Evolutionary conservation across 805 yeast species (phyloP).

Genomic region (Myxozyma mucilagina): DNA sequence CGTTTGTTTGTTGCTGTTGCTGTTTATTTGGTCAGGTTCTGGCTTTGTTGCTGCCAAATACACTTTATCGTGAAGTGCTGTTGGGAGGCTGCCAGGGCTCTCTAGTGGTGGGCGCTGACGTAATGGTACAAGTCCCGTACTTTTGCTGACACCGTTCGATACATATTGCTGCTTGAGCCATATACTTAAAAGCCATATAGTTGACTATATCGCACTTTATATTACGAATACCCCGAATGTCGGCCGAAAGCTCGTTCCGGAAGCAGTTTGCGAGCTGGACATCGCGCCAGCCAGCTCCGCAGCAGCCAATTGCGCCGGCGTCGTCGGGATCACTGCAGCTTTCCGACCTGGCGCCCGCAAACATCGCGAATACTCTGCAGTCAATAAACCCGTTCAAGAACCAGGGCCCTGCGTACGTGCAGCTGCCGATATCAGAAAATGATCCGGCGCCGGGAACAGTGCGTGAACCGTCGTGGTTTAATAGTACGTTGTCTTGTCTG

Average conservation of each 20-base stretch:
- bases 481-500: constrained; percentile 32
- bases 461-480: constrained; percentile 70
- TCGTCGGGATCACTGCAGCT: constrained; percentile 4
- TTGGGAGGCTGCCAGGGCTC: no score
- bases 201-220: neutral
- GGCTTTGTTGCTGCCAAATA: no score
- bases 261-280: constrained; percentile 30
- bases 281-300: constrained; percentile 13
- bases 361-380: constrained; percentile 15
- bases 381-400: constrained; percentile 26
- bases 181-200: neutral
- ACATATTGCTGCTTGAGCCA: neutral
- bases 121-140: no score
- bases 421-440: constrained; percentile 63
- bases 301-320: constrained; percentile 15
- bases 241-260: constrained; percentile 30
- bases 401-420: constrained; percentile 45
- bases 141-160: neutral
- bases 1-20: neutral
- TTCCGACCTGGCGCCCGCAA: constrained; percentile 19
- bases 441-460: constrained; percentile 48
- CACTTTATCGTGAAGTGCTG: no score
- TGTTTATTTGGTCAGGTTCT: neutral
- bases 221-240: neutral
- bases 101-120: no score